A percentile compares a stretch with the other conserved stretches of the same genome.
Evolutionary conservation across 306 rosid species (phyloP).

Genomic region (Citrullus amarus): DNA sequence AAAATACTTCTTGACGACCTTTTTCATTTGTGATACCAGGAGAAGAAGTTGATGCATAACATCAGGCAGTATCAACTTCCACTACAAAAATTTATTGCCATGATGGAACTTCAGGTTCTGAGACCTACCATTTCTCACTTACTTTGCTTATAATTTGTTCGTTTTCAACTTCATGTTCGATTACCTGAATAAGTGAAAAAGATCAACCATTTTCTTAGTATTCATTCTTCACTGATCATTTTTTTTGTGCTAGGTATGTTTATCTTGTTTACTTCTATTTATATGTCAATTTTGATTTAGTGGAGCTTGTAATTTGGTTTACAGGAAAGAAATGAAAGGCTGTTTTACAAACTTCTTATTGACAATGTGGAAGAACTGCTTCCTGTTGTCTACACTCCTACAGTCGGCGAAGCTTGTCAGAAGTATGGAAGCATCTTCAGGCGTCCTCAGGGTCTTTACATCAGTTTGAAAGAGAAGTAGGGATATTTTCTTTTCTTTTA

Average conservation of each 20-base stretch:
- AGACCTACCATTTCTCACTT: neutral
- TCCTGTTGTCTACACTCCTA: constrained; percentile 83
- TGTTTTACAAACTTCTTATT: constrained; percentile 73
- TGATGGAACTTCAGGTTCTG: constrained; percentile 90
- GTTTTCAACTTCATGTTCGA: neutral
- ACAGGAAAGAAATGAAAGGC: constrained; percentile 91
- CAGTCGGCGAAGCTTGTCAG: constrained; percentile 95
- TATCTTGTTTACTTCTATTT: neutral
- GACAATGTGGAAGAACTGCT: constrained; percentile 85
- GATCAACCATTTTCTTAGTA: neutral
- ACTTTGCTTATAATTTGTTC: neutral
- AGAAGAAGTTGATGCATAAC: constrained; percentile 48
- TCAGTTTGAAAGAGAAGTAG: constrained; percentile 91
- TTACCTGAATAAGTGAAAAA: neutral
- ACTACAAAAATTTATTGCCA: constrained; percentile 63
- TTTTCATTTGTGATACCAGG: constrained; percentile 32
- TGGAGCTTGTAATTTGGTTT: constrained; percentile 6
- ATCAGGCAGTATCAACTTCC: constrained; percentile 77
- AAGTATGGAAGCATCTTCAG: constrained; percentile 89
- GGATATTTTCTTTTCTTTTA: neutral
- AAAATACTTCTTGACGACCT: neutral
- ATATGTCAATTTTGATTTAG: neutral
- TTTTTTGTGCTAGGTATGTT: neutral
- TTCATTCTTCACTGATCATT: neutral
- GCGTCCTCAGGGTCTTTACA: constrained; percentile 98